Evolutionary conservation across 768 basidiomycete species (phyloP), one percentile per base, ranked within the genome.

Genomic region (Lactarius psammicola): DNA sequence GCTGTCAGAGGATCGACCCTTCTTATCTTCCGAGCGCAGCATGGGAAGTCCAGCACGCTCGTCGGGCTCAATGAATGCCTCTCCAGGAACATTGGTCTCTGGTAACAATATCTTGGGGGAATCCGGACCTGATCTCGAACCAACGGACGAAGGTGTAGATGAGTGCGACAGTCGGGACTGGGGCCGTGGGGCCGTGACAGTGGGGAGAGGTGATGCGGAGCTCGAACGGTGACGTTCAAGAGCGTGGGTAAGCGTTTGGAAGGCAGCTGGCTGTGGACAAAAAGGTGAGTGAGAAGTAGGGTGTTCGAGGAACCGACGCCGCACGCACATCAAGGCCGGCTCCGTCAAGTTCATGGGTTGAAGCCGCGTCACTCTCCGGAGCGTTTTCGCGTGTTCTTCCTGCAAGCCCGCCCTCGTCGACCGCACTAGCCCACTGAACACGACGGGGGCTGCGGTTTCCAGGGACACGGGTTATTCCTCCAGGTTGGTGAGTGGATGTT

Each of bases 21-120:
- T 33, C 17, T 28, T 30, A 2, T 75, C 74, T 36, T 75, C 68
- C 28, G 75, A 73, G 53, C 79, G 77, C 8, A 74, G 71, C 15
- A 81, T 79, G 0, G 85, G 85, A 33, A 92, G 74, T 0, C 90
- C 90, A 44, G 84, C 86, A 56, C 80, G 82, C 74, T 92, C 90
- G 56, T 81, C 74, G 0, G 84, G 81, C 61, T 84, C 84, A 69
- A 91, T 87, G 72, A 80, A 88, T 56, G 77, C 79, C 44, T 81
- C 80, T 42, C 82, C 85, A 0, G 83, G 83, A 4, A 85, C 76
- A 18, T 77, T 69, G 69, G 56, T 65, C 9, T 51, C 55, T 53
- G 15, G 57, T 23, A 34, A 15, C 17, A n/a, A 33, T 30, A 31
- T 33, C 8, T 51, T 60, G 23, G 38, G 70, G 36, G 63, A 53